A percentile compares a stretch with the other conserved stretches of the same genome.
phyloP scores from a whole-genome alignment of 2,329 filamentous ascomycete genomes.

The Drechslerella dactyloides region DNA sequence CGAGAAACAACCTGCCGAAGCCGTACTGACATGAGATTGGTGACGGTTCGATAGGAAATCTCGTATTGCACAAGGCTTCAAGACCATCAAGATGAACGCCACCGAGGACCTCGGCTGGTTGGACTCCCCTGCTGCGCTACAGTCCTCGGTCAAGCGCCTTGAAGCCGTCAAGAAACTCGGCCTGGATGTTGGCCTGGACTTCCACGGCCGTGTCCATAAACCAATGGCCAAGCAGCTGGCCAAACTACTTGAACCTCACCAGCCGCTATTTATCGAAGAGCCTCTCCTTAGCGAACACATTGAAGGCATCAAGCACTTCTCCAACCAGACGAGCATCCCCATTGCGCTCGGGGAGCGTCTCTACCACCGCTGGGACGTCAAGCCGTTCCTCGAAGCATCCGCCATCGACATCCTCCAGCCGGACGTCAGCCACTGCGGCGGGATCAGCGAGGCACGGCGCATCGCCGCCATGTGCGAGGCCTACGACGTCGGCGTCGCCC shows the following conservation, averaged over 20 bases:
- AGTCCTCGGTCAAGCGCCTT: conserved; percentile 70
- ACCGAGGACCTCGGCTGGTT: conserved; percentile 79
- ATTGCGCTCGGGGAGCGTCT: conserved; percentile 76
- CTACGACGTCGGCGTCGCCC: conserved; percentile 70
- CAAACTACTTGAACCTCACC: conserved; percentile 69
- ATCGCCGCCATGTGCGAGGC: conserved; percentile 75
- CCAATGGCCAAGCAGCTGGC: conserved; percentile 82
- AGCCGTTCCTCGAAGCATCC: conserved; percentile 71
- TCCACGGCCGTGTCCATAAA: conserved; percentile 77
- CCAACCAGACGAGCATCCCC: conserved; percentile 66
- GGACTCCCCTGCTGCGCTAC: conserved; percentile 71
- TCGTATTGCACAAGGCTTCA: conserved; percentile 69
- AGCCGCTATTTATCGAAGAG: conserved; percentile 78
- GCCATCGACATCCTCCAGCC: conserved; percentile 76
- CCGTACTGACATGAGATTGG: conserved; percentile 31
- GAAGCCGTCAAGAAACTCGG: conserved; percentile 72
- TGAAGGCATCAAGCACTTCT: conserved; percentile 69
- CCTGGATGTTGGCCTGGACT: conserved; percentile 76
- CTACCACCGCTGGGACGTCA: conserved; percentile 75
- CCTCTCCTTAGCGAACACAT: conserved; percentile 73
- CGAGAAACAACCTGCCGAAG: neutral
- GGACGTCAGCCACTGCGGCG: conserved; percentile 74
- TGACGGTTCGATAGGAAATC: conserved; percentile 60
- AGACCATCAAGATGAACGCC: conserved; percentile 77
- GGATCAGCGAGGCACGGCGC: conserved; percentile 73